phyloP scores from a whole-genome alignment of 768 basidiomycete species.

The Astraeus odoratus region DNA sequence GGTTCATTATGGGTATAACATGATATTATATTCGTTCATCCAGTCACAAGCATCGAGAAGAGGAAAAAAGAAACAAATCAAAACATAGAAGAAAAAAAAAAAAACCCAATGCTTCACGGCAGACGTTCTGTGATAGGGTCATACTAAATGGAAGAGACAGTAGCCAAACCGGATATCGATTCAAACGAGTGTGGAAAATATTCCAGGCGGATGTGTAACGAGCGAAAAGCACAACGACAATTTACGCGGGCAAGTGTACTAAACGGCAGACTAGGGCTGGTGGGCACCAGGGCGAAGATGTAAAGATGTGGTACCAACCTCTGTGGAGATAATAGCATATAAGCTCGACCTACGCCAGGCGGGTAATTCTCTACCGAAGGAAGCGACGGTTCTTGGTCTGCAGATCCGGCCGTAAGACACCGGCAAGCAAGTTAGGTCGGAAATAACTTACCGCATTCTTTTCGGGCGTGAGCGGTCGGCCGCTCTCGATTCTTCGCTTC shows the following conservation, averaged over 20 bases:
- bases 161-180: constrained; percentile 48
- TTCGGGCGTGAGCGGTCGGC: constrained; percentile 92
- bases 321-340: constrained; percentile 24
- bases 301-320: constrained; percentile 21
- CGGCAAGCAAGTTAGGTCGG: constrained; percentile 3
- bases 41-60: too few species aligned
- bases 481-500: constrained; percentile 92
- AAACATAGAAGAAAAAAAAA: constrained; percentile 17
- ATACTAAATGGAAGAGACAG: constrained; percentile 43
- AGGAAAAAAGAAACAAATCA: too few species aligned
- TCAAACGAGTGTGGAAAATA: constrained; percentile 49
- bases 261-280: constrained; percentile 33
- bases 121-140: constrained; percentile 34
- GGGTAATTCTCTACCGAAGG: constrained; percentile 23
- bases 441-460: constrained; percentile 65
- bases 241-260: constrained; percentile 37
- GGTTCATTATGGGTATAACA: constrained; percentile 28
- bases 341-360: constrained; percentile 12
- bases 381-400: constrained; percentile 32
- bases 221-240: constrained; percentile 29
- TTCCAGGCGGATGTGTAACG: constrained; percentile 33
- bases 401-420: constrained; percentile 1
- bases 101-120: too few species aligned
- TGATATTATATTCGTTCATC: background rate
- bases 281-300: constrained; percentile 22